phyloP scores from a whole-genome alignment of 495 filamentous ascomycete species.

The Penicillium ucsense region DNA sequence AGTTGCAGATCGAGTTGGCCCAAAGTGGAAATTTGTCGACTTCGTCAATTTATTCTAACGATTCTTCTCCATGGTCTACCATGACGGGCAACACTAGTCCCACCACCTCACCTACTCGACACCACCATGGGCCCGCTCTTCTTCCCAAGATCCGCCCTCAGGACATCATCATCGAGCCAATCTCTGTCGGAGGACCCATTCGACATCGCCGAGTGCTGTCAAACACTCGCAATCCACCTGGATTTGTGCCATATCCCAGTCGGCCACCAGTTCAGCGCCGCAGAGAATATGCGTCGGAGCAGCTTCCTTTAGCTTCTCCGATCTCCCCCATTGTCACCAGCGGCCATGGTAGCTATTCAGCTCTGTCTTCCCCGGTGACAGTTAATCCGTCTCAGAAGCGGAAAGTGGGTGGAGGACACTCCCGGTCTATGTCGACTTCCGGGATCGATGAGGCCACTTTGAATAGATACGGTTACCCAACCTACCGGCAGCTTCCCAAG shows the following conservation, averaged over 20 bases:
- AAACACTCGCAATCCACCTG: constrained; percentile 41
- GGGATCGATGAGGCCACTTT: constrained; percentile 57
- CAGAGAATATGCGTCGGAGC: constrained; percentile 53
- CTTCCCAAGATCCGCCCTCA: constrained; percentile 81
- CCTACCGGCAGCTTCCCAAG: constrained; percentile 66
- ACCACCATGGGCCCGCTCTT: constrained; percentile 68
- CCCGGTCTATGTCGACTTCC: constrained; percentile 56
- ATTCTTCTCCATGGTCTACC: constrained; percentile 72
- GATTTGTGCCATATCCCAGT: constrained; percentile 33
- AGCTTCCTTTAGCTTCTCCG: constrained; percentile 44
- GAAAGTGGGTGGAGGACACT: constrained; percentile 35
- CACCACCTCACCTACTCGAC: constrained; percentile 56
- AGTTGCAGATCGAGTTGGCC: constrained; percentile 19
- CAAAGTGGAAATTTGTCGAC: constrained; percentile 38
- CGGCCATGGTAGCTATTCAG: constrained; percentile 24
- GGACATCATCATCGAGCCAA: constrained; percentile 63
- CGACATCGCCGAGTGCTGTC: constrained; percentile 49
- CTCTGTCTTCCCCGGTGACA: constrained; percentile 53
- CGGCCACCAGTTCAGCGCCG: constrained; percentile 45
- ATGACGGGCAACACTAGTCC: constrained; percentile 67
- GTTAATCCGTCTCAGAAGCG: constrained; percentile 41
- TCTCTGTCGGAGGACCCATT: constrained; percentile 28
- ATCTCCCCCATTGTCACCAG: constrained; percentile 34
- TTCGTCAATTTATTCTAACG: constrained; percentile 48
- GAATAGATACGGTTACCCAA: constrained; percentile 66